Evolutionary conservation across 2,329 filamentous ascomycete genomes (phyloP), one percentile per base, ranked within the genome.

Genomic region (Calonectria crousiana): DNA sequence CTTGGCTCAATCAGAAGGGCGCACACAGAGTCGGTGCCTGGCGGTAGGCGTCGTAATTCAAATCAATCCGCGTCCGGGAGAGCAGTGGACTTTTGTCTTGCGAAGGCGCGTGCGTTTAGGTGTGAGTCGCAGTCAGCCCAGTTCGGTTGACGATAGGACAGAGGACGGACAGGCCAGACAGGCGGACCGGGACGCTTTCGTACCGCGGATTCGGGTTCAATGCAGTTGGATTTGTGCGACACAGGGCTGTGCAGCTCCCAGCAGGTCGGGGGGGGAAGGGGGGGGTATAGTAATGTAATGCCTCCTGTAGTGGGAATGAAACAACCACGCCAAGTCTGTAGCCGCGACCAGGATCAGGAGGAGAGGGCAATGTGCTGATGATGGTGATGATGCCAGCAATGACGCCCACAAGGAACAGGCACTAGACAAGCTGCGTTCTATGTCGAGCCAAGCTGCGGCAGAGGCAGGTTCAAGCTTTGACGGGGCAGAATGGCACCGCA

Each of bases 31-130:
- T 53, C 64, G 70, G 53, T 69, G 65, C 56, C 71, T 73, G 56
- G 49, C 66, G 51, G 41, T 60, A 41, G 71, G 60, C 52, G 58
- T 73, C 67, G 71, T 69, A 73, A 60, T 65, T 73, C 49, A 52
- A 51, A 53, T 67, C 49, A 68, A 60, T 56, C 60, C 23, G 71
- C 26, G 36, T 34, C 47, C 36, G 28, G 68, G 52, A 26, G 41
- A 30, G 51, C 58, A 65, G 67, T 60, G 67, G 71, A 73, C 71
- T 73, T 69, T 69, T 58, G 60, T 23, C 51, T 38, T 41, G 44
- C 26, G 34, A 36, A 28, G 41, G 64, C 32, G 36, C 66, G 51
- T 58, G 69, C 47, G 41, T 41, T 30, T 49, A 58, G 53, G 65
- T 47, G 38, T 60, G 69, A 23, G 58, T 30, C n/a, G 56, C 58